These are phyloP conservation scores for Capillidium heterosporum DNA, from an alignment of 371 early-diverging fungal genomes.

Conservation along the genomic window DNA sequence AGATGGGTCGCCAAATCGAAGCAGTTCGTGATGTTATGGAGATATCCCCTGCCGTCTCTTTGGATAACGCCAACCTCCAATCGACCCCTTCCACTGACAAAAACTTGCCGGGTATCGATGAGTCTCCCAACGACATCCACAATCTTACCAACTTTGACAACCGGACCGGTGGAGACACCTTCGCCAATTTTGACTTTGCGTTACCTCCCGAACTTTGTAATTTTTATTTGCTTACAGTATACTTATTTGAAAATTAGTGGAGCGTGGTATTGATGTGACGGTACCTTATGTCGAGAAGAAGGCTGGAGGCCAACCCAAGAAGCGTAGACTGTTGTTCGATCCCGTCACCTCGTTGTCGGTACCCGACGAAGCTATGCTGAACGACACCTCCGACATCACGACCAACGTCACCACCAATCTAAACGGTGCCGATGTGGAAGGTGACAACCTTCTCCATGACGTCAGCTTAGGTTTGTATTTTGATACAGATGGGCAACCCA, in stretches of 20 bases:
- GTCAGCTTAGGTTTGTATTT: not conserved
- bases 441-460: not conserved
- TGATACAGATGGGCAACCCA: not conserved
- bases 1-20: no score
- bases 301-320: not conserved
- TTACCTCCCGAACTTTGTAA: not conserved
- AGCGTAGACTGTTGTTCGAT: not conserved
- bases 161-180: no score
- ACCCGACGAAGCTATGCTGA: not conserved
- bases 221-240: not conserved
- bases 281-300: no score
- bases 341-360: not conserved
- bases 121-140: not conserved
- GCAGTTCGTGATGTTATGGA: no score
- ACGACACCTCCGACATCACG: not conserved
- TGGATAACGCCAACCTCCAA: no score
- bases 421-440: not conserved
- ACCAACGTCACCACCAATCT: not conserved
- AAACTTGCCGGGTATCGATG: not conserved
- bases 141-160: no score
- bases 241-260: not conserved
- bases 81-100: no score
- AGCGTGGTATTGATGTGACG: not conserved
- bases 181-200: not conserved
- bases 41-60: no score